A percentile compares a stretch with the other conserved stretches of the same genome.
phyloP scores from a whole-genome alignment of 495 filamentous ascomycete species.

The Bombardia bombarda region DNA sequence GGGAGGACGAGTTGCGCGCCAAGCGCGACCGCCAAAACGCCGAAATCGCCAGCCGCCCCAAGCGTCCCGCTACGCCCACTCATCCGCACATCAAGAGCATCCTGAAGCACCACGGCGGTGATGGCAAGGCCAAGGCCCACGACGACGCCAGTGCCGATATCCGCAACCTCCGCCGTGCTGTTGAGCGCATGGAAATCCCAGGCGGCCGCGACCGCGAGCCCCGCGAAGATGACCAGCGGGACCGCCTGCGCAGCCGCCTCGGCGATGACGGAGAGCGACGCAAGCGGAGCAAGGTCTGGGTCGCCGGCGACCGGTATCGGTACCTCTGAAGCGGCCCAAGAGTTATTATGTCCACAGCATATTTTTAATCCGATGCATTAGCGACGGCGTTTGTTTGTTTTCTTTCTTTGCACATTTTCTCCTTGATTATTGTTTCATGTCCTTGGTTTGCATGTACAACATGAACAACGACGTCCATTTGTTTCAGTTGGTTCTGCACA shows the following conservation, averaged over 20 bases:
- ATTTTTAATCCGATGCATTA: too few relatives aligned
- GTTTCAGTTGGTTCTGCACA: too few relatives aligned
- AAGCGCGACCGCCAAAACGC: conserved; percentile 23
- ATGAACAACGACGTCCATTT: too few relatives aligned
- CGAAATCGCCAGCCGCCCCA: conserved; percentile 27
- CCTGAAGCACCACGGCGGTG: conserved; percentile 17
- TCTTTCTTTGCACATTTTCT: too few relatives aligned
- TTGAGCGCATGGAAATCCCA: conserved; percentile 19
- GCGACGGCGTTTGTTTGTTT: too few relatives aligned
- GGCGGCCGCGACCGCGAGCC: conserved; percentile 7
- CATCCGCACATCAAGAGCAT: conserved; percentile 19
- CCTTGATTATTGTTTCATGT: too few relatives aligned
- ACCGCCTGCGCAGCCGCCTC: conserved; percentile 4
- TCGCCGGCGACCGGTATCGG: conserved; percentile 8
- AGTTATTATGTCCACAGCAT: too few relatives aligned
- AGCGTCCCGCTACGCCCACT: conserved; percentile 13
- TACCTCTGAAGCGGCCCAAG: conserved; percentile 3
- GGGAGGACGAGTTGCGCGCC: conserved; percentile 23
- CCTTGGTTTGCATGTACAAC: too few relatives aligned
- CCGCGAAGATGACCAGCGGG: conserved; percentile 2
- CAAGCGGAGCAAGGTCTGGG: conserved; percentile 12
- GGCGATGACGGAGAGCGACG: conserved; percentile 1
- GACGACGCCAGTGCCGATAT: conserved; percentile 14
- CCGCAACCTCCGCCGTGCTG: conserved; percentile 15
- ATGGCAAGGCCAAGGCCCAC: background rate